Evolutionary conservation across 2,329 filamentous ascomycete genomes (phyloP).

Genomic region (Juglanconis sp.): DNA sequence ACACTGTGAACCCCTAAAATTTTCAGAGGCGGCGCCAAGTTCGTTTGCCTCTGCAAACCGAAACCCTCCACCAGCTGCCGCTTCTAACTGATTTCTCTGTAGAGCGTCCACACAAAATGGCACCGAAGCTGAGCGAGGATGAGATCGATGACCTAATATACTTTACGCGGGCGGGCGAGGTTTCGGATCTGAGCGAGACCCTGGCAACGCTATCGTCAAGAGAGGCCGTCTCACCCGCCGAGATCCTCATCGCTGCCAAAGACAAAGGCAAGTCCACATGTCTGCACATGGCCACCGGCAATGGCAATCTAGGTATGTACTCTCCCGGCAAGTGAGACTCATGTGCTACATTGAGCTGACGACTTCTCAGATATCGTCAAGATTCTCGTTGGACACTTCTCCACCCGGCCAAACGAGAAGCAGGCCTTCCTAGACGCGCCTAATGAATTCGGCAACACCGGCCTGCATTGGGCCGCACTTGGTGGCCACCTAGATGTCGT

Average conservation of each 20-base stretch:
- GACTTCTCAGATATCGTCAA: slow-evolving; percentile 40
- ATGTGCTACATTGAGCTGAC: no score
- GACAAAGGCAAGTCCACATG: slow-evolving; percentile 77
- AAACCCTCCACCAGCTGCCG: no score
- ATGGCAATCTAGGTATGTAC: slow-evolving; percentile 73
- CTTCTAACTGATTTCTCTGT: no score
- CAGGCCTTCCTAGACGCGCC: slow-evolving; percentile 60
- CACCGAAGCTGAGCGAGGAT: slow-evolving; percentile 64
- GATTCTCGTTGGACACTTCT: slow-evolving; percentile 41
- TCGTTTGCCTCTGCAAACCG: no score
- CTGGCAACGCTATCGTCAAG: slow-evolving; percentile 60
- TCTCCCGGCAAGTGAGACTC: not conserved
- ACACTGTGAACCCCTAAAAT: no score
- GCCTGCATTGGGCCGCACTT: slow-evolving; percentile 89
- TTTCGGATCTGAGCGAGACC: slow-evolving; percentile 59
- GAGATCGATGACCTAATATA: slow-evolving; percentile 91
- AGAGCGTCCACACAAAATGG: slow-evolving; percentile 31
- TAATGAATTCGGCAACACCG: slow-evolving; percentile 84
- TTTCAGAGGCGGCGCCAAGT: no score
- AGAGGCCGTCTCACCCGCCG: slow-evolving; percentile 56
- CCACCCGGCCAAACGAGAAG: slow-evolving; percentile 37
- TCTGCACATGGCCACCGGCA: slow-evolving; percentile 89
- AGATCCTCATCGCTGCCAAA: slow-evolving; percentile 66
- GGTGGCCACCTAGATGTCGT: slow-evolving; percentile 83
- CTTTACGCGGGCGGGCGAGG: slow-evolving; percentile 75